Evolutionary conservation across 129 eudicot genomes (phyloP).

Genomic region (Flaveria linearis): DNA sequence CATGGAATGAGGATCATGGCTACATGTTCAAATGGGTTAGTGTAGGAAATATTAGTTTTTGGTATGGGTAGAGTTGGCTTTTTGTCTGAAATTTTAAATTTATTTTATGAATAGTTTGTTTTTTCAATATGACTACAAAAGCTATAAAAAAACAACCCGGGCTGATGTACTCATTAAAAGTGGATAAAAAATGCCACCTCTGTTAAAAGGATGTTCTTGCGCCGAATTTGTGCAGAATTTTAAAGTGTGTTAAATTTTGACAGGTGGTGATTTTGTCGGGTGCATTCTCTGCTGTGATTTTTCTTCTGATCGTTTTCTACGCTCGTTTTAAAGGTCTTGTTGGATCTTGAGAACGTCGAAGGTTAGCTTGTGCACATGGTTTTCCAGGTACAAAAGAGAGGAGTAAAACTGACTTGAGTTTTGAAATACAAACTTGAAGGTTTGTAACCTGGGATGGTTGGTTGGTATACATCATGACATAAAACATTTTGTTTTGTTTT

Average conservation of each 20-base stretch:
- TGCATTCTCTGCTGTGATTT: slow-evolving; percentile 41
- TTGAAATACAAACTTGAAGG: too few relatives aligned
- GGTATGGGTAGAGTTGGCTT: too few relatives aligned
- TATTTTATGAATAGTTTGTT: not conserved
- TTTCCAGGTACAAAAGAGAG: slow-evolving; percentile 14
- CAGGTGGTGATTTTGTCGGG: slow-evolving; percentile 75
- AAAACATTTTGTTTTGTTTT: too few relatives aligned
- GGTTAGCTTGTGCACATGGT: slow-evolving; percentile 28
- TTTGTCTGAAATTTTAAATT: not conserved
- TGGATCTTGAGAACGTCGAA: slow-evolving; percentile 47
- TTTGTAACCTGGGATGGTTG: too few relatives aligned
- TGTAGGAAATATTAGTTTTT: not conserved
- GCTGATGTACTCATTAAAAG: too few relatives aligned
- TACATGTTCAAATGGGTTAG: slow-evolving; percentile 95
- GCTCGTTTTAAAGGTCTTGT: slow-evolving; percentile 90
- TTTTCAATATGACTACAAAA: too few relatives aligned
- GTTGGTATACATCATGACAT: too few relatives aligned
- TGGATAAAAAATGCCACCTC: too few relatives aligned
- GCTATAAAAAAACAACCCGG: too few relatives aligned
- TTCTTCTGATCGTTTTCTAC: slow-evolving; percentile 53
- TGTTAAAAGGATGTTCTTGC: not conserved
- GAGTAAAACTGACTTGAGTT: slow-evolving; percentile 19
- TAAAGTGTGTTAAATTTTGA: slow-evolving; percentile 11
- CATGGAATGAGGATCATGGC: slow-evolving; percentile 67
- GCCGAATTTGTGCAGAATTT: not conserved